These are phyloP conservation scores for Tricladium varicosporioides DNA, from an alignment of 2,329 filamentous ascomycete genomes.

Conservation along the genomic window DNA sequence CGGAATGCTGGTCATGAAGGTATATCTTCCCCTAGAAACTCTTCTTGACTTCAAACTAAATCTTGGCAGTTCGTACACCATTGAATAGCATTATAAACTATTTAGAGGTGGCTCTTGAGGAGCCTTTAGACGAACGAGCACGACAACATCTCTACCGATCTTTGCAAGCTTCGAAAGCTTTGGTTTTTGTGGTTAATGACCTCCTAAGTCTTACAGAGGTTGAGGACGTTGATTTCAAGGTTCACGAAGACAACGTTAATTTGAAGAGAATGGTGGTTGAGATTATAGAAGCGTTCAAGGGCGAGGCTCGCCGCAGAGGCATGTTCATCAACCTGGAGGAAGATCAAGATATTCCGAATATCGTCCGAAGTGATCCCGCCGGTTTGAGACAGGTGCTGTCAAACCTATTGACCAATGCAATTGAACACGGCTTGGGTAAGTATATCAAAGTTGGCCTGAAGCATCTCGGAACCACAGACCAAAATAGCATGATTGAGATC, in stretches of 20 bases:
- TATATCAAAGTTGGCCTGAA: conserved; percentile 16
- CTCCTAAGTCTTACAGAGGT: conserved; percentile 82
- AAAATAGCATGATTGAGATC: conserved; percentile 19
- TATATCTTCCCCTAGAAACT: neutral
- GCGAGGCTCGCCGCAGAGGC: conserved; percentile 5
- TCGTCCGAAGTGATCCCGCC: conserved; percentile 20
- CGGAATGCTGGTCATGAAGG: conserved; percentile 79
- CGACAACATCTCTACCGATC: conserved; percentile 81
- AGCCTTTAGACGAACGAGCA: conserved; percentile 72
- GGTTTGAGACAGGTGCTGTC: conserved; percentile 23
- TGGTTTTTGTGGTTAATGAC: conserved; percentile 92
- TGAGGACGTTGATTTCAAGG: conserved; percentile 51
- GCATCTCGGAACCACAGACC: conserved; percentile 14
- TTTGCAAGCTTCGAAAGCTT: conserved; percentile 68
- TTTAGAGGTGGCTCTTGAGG: conserved; percentile 82
- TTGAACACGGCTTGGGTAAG: conserved; percentile 19
- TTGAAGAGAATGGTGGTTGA: conserved; percentile 16
- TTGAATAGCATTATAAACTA: conserved; percentile 93
- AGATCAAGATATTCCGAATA: conserved; percentile 12
- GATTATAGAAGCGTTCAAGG: conserved; percentile 15
- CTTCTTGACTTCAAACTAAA: neutral
- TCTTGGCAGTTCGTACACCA: conserved; percentile 58
- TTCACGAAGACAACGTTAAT: conserved; percentile 21
- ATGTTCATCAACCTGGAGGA: conserved; percentile 16
- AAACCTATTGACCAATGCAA: conserved; percentile 24